Base-by-base conservation (phyloP, 495 filamentous ascomycete genomes). In the Penicillium turbatum region DNA sequence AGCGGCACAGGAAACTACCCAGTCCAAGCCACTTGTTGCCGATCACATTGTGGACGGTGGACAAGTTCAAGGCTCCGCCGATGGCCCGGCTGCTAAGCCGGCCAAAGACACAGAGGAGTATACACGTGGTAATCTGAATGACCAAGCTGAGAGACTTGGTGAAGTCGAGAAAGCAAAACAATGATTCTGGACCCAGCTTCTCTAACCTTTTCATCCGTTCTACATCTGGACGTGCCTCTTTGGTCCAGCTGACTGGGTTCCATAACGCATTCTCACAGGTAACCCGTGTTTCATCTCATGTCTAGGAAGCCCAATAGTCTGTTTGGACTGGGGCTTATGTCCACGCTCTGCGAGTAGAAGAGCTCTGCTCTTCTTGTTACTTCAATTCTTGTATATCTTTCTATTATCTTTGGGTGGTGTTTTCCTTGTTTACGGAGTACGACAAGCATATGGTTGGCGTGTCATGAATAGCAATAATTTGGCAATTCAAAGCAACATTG, bases 1-100 rank as follows among this genome's bases (percentile, higher is more conserved):
- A 32, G 79, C 79, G 16, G 82, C 87, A 43, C 70, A 62, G 9
- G 54, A 58, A 0, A 37, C n/a, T 12, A 35, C 34, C 45, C 43
- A 59, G 9, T 5, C 55, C n/a, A 50, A 53, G 26, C 0, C 55
- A 13, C 51, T 52, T 10, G 48, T 48, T 30, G 10, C 43, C 7
- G 39, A 30, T 26, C 13, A 57, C 0, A 27, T 27, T 24, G 50
- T 41, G 9, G 45, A 56, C 3, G 34, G 29, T 10, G 51, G 50
- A 30, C 35, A 47, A 24, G 8, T 29, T 13, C 62, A 61, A 21
- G 60, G 52, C 31, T 61, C 57, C 10, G 41, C 35, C 3, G 57
- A 55, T n/a, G 60, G 54, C 19, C 45, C 60, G 15, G 56, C 45
- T 48, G 55, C 45, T 16, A 44, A 58, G 13, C 51, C 56, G 11